A percentile compares a stretch with the other conserved stretches of the same genome.
phyloP scores from a whole-genome alignment of 2,329 filamentous ascomycete genomes.

The Chrysoporthe cubensis region DNA sequence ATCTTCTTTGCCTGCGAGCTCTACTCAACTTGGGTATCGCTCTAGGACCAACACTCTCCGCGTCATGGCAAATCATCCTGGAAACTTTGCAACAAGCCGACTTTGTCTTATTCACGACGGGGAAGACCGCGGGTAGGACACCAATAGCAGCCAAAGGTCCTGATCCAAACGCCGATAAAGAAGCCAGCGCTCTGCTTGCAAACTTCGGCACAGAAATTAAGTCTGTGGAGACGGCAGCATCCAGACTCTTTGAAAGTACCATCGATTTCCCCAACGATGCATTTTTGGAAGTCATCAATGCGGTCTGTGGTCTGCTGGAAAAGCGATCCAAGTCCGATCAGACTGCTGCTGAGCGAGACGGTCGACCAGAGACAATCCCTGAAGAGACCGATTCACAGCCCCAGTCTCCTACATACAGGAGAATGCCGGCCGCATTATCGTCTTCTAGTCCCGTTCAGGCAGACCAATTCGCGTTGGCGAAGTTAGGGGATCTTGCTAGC shows the following conservation, averaged over 20 bases:
- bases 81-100: slow-evolving; percentile 94
- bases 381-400: slow-evolving; percentile 35
- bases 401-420: slow-evolving; percentile 44
- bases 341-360: slow-evolving; percentile 35
- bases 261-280: slow-evolving; percentile 84
- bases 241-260: slow-evolving; percentile 87
- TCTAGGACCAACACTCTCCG: slow-evolving; percentile 81
- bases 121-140: slow-evolving; percentile 57
- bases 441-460: slow-evolving; percentile 60
- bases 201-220: slow-evolving; percentile 82
- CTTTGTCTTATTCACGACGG: slow-evolving; percentile 73
- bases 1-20: slow-evolving; percentile 86
- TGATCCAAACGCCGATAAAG: slow-evolving; percentile 55
- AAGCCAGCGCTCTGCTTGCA: slow-evolving; percentile 55
- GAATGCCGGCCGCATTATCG: slow-evolving; percentile 52
- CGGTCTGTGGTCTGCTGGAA: slow-evolving; percentile 73
- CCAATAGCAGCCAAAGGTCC: slow-evolving; percentile 50
- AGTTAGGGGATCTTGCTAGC: slow-evolving; percentile 71
- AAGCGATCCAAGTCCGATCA: slow-evolving; percentile 35
- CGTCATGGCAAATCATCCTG: slow-evolving; percentile 87
- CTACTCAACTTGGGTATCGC: slow-evolving; percentile 96
- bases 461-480: slow-evolving; percentile 71
- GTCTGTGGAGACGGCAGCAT: slow-evolving; percentile 86
- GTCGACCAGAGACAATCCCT: slow-evolving; percentile 43
- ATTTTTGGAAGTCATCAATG: slow-evolving; percentile 76